Evolutionary conservation across 495 filamentous ascomycete species (phyloP).

Genomic region (Neurospora sp.): DNA sequence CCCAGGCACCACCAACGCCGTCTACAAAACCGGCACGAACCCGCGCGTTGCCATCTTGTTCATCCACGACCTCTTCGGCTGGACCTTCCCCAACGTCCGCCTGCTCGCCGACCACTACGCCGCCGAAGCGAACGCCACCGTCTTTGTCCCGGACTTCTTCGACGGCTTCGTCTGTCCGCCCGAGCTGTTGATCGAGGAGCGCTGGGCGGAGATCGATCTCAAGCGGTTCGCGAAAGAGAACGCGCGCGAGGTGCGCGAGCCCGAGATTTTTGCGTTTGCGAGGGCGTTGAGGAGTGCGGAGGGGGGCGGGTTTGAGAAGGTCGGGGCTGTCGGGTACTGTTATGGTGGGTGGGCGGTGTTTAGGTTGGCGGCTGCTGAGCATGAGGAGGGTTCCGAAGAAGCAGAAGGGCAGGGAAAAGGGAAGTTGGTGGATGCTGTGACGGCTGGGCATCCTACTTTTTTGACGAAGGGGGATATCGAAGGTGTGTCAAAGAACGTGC

Average conservation of each 20-base stretch:
- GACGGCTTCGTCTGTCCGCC: constrained; percentile 26
- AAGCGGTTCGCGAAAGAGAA: constrained; percentile 26
- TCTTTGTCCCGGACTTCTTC: constrained; percentile 52
- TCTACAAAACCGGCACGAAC: constrained; percentile 37
- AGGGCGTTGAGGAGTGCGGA: constrained; percentile 27
- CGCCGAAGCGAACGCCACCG: constrained; percentile 36
- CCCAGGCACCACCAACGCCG: constrained; percentile 21
- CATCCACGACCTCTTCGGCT: constrained; percentile 50
- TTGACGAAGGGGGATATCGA: constrained; percentile 42
- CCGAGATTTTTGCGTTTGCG: constrained; percentile 44
- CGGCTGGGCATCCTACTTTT: constrained; percentile 43
- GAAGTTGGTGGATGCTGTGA: constrained; percentile 46
- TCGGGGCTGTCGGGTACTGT: constrained; percentile 52
- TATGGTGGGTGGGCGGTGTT: constrained; percentile 51
- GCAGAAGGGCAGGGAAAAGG: constrained; percentile 7
- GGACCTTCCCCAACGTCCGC: constrained; percentile 46
- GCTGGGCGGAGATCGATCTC: constrained; percentile 32
- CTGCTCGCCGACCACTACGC: constrained; percentile 49
- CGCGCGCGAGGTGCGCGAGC: constrained; percentile 36
- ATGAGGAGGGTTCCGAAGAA: constrained; percentile 7
- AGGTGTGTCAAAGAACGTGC: constrained; percentile 30
- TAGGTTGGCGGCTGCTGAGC: constrained; percentile 28
- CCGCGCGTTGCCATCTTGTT: constrained; percentile 41
- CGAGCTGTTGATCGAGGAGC: constrained; percentile 18
- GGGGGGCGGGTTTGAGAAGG: constrained; percentile 18